These are phyloP conservation scores for Trichodelitschia bisporula DNA, from an alignment of 495 filamentous ascomycete species.

Conservation along the genomic window DNA sequence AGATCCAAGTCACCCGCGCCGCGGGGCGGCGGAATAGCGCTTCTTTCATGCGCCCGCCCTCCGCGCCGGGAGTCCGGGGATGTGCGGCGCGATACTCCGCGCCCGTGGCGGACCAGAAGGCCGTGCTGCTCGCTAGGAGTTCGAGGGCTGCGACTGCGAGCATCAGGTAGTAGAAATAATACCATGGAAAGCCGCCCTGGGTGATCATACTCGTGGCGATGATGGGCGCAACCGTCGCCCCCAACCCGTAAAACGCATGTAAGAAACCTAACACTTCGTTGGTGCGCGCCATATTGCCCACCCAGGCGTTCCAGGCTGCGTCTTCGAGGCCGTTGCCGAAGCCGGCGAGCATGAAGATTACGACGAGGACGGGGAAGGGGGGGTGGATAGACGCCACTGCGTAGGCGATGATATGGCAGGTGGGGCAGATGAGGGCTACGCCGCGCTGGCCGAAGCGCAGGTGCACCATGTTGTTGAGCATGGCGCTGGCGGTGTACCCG, in stretches of 20 bases:
- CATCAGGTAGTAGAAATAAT: conserved; percentile 37
- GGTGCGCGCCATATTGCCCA: conserved; percentile 35
- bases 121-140: conserved; percentile 21
- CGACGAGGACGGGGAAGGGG: conserved; percentile 31
- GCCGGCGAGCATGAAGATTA: conserved; percentile 32
- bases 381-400: conserved; percentile 32
- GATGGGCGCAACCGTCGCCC: conserved; percentile 29
- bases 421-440: conserved; percentile 39
- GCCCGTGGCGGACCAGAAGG: conserved; percentile 49
- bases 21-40: conserved; percentile 24
- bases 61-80: conserved; percentile 14
- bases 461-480: conserved; percentile 34
- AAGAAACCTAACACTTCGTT: conserved; percentile 32
- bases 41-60: conserved; percentile 27
- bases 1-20: conserved; percentile 45
- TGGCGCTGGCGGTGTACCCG: conserved; percentile 30
- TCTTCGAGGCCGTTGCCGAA: conserved; percentile 39
- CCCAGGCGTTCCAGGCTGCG: conserved; percentile 40
- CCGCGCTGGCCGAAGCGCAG: conserved; percentile 43
- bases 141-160: conserved; percentile 40
- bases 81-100: conserved; percentile 29
- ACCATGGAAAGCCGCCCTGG: conserved; percentile 25
- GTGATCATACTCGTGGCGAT: conserved; percentile 32
- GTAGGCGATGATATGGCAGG: conserved; percentile 38
- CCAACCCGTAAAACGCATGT: conserved; percentile 32